phyloP scores from a whole-genome alignment of 2,329 filamentous ascomycete species.

The Thermothelomyces thermophilus region DNA sequence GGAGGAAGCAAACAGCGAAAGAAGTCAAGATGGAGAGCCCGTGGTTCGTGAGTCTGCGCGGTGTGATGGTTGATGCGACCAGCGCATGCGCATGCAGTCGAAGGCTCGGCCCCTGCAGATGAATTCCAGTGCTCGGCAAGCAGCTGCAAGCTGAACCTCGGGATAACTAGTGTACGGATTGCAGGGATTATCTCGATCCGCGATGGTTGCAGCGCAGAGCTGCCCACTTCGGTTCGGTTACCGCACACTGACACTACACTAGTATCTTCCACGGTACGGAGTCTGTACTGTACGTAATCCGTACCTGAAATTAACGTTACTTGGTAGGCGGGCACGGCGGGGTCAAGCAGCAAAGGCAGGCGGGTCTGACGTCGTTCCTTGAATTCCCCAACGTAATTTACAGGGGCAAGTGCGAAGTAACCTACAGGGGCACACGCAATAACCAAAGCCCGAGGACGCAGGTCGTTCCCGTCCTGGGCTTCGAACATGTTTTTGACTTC shows the following conservation, averaged over 20 bases:
- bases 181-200: too few species aligned
- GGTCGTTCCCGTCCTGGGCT: not conserved
- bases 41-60: not conserved
- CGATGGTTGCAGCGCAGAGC: slow-evolving; percentile 1
- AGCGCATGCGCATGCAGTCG: slow-evolving; percentile 2
- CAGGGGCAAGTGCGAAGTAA: not conserved
- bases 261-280: too few species aligned
- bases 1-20: too few species aligned
- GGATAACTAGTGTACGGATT: slow-evolving; percentile 1
- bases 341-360: not conserved
- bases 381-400: not conserved
- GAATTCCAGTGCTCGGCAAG: slow-evolving; percentile 3
- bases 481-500: not conserved
- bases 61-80: slow-evolving; percentile 2
- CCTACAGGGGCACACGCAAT: too few species aligned
- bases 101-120: slow-evolving; percentile 7
- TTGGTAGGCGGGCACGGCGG: too few species aligned
- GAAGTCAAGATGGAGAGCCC: too few species aligned
- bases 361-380: slow-evolving; percentile 8
- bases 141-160: slow-evolving; percentile 15
- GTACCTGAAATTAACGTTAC: too few species aligned
- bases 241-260: too few species aligned
- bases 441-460: too few species aligned
- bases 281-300: too few species aligned
- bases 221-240: not conserved